Conservation (phyloP, 2,329 filamentous ascomycete genomes). For the Plectosphaerella cucumerina region DNA sequence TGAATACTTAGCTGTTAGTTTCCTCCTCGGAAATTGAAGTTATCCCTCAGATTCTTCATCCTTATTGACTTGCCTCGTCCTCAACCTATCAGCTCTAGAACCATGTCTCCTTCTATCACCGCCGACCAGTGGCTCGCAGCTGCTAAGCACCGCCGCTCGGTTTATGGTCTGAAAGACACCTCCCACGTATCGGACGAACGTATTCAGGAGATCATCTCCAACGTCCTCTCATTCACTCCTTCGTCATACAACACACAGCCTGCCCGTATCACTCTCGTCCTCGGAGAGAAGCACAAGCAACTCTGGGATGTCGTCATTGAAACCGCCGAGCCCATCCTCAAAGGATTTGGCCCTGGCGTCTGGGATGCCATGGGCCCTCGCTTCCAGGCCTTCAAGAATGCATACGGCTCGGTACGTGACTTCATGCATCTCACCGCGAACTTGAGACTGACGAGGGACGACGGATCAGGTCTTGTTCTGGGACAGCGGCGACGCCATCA, state of each 20-base stretch:
- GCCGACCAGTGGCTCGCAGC: constrained; percentile 21
- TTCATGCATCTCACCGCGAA: too few species aligned
- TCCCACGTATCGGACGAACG: constrained; percentile 22
- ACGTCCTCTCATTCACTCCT: constrained; percentile 16
- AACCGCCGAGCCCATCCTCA: constrained; percentile 12
- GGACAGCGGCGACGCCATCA: constrained; percentile 14
- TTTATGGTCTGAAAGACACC: constrained; percentile 20
- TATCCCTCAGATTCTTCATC: too few species aligned
- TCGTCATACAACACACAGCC: constrained; percentile 20
- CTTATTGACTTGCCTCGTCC: too few species aligned
- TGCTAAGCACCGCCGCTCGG: constrained; percentile 20
- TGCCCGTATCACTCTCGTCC: constrained; percentile 14
- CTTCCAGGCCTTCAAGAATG: constrained; percentile 14
- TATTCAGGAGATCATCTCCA: constrained; percentile 20
- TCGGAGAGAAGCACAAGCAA: constrained; percentile 17
- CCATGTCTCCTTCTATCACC: constrained; percentile 9
- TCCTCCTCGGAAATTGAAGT: too few species aligned
- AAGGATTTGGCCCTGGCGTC: constrained; percentile 10
- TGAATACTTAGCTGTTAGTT: too few species aligned
- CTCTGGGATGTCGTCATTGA: constrained; percentile 16
- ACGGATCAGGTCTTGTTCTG: constrained; percentile 17
- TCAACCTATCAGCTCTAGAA: neutral
- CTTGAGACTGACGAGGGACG: neutral
- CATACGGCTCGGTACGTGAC: constrained; percentile 20
- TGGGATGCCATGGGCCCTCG: constrained; percentile 14